Percentiles rank a stretch among this genome's conserved stretches.
These are phyloP conservation scores for Hygrocybe coccinea DNA, from an alignment of 768 basidiomycete species.

Conservation along the genomic window DNA sequence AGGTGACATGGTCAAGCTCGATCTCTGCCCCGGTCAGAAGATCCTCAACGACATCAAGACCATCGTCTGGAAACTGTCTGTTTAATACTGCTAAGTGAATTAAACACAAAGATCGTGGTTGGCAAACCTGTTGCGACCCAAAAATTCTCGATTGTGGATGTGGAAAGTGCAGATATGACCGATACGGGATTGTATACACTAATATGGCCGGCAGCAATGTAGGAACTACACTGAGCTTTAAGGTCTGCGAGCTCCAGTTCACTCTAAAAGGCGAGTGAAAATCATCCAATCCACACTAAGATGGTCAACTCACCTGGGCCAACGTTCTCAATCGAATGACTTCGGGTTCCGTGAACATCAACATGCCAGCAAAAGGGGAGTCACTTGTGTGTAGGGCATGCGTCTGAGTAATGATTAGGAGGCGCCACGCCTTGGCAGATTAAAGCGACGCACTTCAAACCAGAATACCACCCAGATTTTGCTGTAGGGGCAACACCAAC, in stretches of 20 bases:
- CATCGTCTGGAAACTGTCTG: slow-evolving; percentile 10
- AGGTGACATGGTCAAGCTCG: slow-evolving; percentile 8
- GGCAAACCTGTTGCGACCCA: background rate
- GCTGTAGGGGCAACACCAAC: slow-evolving; percentile 11
- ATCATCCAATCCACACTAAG: slow-evolving; percentile 8
- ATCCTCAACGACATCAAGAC: slow-evolving; percentile 8
- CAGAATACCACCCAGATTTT: slow-evolving; percentile 16
- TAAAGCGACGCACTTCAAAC: slow-evolving; percentile 13
- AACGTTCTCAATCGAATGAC: slow-evolving; percentile 9
- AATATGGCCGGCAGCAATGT: slow-evolving; percentile 11
- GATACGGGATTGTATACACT: slow-evolving; percentile 13
- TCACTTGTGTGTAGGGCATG: slow-evolving; percentile 11
- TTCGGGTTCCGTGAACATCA: slow-evolving; percentile 15
- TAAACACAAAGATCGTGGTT: slow-evolving; percentile 2
- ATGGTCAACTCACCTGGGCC: slow-evolving; percentile 8
- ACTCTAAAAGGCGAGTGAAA: slow-evolving; percentile 3
- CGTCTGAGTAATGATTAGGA: slow-evolving; percentile 11
- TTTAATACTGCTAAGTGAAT: slow-evolving; percentile 2
- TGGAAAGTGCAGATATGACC: slow-evolving; percentile 11
- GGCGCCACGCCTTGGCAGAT: slow-evolving; percentile 10
- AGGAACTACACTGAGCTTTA: slow-evolving; percentile 12
- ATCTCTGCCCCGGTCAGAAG: slow-evolving; percentile 12
- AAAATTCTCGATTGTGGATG: slow-evolving; percentile 7
- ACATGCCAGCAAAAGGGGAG: slow-evolving; percentile 11
- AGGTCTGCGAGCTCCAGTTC: slow-evolving; percentile 10